Conservation (phyloP, 2,329 filamentous ascomycete genomes). For the Sporothrix humicola region DNA sequence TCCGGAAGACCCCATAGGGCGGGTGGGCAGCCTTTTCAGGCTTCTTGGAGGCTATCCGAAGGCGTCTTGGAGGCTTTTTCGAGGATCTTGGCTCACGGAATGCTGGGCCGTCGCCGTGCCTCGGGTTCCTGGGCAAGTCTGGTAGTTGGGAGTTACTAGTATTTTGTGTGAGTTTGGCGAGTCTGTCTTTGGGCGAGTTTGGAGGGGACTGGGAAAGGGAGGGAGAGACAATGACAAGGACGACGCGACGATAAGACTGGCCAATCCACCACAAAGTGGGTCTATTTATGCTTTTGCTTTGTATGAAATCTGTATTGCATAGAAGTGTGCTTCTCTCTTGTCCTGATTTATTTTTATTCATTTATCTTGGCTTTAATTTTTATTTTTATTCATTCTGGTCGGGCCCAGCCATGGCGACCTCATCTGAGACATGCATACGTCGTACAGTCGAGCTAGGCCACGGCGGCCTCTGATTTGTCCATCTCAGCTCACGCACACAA, state of each 20-base stretch:
- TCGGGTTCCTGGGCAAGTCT: constrained; percentile 11
- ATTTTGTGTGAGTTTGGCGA: not conserved
- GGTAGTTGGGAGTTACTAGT: not conserved
- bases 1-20: not conserved
- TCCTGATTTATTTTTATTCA: constrained; percentile 4
- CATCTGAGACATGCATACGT: constrained; percentile 26
- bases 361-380: not conserved
- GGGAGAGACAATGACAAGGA: not conserved
- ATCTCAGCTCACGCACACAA: not conserved
- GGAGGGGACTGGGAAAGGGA: constrained; percentile 15
- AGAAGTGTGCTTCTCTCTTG: no score
- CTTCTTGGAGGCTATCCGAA: not conserved
- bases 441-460: not conserved
- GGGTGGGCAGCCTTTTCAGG: not conserved
- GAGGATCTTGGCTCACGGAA: constrained; percentile 4
- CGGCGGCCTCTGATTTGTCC: constrained; percentile 21
- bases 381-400: not conserved
- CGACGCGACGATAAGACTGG: not conserved
- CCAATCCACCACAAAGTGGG: not conserved
- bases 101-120: constrained; percentile 22
- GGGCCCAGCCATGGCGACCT: not conserved
- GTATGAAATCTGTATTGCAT: not conserved
- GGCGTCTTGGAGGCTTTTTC: no score
- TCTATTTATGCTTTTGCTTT: not conserved
- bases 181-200: not conserved